Conservation (phyloP, 306 rosid species). For the Casuarina equisetifolia region DNA sequence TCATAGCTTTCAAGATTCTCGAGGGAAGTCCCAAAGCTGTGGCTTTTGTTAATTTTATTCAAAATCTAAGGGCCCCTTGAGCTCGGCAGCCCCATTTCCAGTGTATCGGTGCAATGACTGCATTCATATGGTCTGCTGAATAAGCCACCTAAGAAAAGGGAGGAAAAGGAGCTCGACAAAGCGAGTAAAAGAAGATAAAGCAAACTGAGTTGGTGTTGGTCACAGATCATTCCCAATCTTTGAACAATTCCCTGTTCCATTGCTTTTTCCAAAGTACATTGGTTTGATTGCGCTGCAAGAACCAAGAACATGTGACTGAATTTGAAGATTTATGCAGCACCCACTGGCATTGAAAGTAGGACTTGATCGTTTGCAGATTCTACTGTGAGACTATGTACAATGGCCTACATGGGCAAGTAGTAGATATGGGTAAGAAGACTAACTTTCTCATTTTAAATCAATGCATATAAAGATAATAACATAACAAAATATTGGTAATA, state of each 20-base stretch:
- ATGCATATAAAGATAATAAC: too few relatives aligned
- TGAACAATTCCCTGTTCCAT: slow-evolving; percentile 33
- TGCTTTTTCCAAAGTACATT: neutral
- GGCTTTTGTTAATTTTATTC: slow-evolving; percentile 45
- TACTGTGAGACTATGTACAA: neutral
- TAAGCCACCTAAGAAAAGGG: slow-evolving; percentile 40
- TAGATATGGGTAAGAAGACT: too few relatives aligned
- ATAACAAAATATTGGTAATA: too few relatives aligned
- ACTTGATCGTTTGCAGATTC: neutral
- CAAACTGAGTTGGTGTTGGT: slow-evolving; percentile 36
- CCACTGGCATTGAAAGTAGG: neutral
- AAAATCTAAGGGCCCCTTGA: slow-evolving; percentile 35
- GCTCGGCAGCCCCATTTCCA: slow-evolving; percentile 15
- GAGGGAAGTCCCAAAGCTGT: slow-evolving; percentile 67
- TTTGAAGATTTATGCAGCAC: slow-evolving; percentile 21
- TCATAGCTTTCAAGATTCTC: slow-evolving; percentile 51
- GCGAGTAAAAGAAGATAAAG: slow-evolving; percentile 54
- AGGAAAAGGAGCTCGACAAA: slow-evolving; percentile 41
- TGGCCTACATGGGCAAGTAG: neutral
- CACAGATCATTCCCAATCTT: slow-evolving; percentile 36
- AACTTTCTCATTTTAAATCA: too few relatives aligned
- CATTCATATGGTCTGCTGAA: slow-evolving; percentile 30
- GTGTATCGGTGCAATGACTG: slow-evolving; percentile 25
- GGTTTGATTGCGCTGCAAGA: neutral
- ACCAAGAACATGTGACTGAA: slow-evolving; percentile 11